Evolutionary conservation across 306 rosid species (phyloP), one percentile per base, ranked within the genome.

Genomic region (Mimosa pudica): DNA sequence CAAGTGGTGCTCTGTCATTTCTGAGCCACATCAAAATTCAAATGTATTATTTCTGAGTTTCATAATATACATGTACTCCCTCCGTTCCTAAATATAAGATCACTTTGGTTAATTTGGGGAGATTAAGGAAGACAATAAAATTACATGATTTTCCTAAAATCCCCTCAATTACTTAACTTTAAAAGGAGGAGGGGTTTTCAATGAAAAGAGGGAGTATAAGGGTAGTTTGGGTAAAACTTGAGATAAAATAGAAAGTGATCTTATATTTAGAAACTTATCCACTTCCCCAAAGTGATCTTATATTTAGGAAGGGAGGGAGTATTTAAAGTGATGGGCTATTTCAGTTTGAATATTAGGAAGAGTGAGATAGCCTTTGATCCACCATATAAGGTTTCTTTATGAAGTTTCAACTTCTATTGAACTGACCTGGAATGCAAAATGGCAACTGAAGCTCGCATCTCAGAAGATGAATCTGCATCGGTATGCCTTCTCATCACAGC

Each of bases 1-100:
- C 87, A 71, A 83, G 86, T 89, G 89, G 79, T 76, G 69, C 44
- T 80, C 24, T 46, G 89, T 90, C 95, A 82, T 38, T 71, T 84
- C 71, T 57, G 71, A 81, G 81, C 80, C 76, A 83, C 76, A 68
- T 79, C 74, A 14, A 71, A 74, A 62, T 0, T 64, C 45, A 64
- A 44, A 33, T 71, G 76, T 80, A 57, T 54, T 46, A 71, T 17
- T 66, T 84, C 84, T 72, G 70, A 70, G 77, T 60, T 52, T 60
- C 67, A 30, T 12, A 49, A 30, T 60, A 51, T 36, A 77, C 68
- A 45, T 24, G 17, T 73, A n/a, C n/a, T n/a, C n/a, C n/a, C n/a
- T n/a, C n/a, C n/a, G n/a, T n/a, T n/a, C n/a, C n/a, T n/a, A n/a
- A n/a, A n/a, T n/a, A n/a, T n/a, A n/a, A n/a, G n/a, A n/a, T n/a